phyloP scores from a whole-genome alignment of 139 green algal species.

The Micractinium sp. region DNA sequence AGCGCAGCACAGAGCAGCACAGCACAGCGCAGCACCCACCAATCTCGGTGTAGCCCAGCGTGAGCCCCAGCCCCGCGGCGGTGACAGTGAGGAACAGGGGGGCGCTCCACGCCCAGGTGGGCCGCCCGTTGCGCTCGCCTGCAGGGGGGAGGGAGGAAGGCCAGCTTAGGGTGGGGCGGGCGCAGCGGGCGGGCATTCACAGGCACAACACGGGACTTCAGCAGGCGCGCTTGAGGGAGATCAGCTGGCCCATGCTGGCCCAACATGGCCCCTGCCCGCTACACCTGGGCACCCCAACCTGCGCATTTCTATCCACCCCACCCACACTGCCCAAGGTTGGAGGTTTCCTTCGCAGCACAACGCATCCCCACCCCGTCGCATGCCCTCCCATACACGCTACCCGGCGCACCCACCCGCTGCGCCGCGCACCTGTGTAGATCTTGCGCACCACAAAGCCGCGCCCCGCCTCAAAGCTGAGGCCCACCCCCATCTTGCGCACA shows the following conservation, averaged over 20 bases:
- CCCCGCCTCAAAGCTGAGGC: slow-evolving; percentile 28
- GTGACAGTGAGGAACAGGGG: slow-evolving; percentile 36
- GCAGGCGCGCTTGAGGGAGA: no score
- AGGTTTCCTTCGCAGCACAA: neutral
- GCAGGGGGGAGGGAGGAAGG: neutral
- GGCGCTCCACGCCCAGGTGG: slow-evolving; percentile 32
- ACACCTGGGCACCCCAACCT: no score
- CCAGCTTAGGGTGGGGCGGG: neutral
- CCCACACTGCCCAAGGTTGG: neutral
- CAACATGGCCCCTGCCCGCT: no score
- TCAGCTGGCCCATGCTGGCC: no score
- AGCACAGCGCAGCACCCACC: neutral
- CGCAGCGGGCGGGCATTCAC: no score
- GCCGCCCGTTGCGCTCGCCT: slow-evolving; percentile 12
- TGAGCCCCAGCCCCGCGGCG: slow-evolving; percentile 31
- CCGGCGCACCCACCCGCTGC: neutral
- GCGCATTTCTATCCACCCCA: neutral
- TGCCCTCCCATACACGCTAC: neutral
- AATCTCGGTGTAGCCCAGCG: slow-evolving; percentile 43
- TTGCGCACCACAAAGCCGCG: slow-evolving; percentile 45
- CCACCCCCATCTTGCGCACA: slow-evolving; percentile 32
- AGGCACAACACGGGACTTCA: no score
- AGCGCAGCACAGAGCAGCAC: no score
- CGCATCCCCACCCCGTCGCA: neutral
- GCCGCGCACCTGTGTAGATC: slow-evolving; percentile 12